Conservation (phyloP, 305 asterid species). For the Plantago coronopus region DNA sequence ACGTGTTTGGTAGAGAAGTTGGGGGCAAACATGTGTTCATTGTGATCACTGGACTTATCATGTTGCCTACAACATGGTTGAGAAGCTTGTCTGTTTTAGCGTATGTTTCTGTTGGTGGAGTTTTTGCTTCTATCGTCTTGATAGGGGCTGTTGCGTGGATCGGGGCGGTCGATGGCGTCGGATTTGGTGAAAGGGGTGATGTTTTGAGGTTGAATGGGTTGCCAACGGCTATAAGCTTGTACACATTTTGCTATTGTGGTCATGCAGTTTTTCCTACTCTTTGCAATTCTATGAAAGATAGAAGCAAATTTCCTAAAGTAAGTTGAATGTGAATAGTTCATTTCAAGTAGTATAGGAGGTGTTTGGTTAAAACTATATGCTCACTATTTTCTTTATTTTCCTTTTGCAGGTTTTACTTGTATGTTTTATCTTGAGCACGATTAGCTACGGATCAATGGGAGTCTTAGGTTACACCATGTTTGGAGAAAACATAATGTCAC, state of each 20-base stretch:
- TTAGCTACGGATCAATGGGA: constrained; percentile 44
- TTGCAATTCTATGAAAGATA: constrained; percentile 41
- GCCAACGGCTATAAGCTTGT: constrained; percentile 43
- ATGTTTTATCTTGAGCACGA: constrained; percentile 35
- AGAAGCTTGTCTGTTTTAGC: constrained; percentile 28
- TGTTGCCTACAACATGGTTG: constrained; percentile 40
- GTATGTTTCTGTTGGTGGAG: constrained; percentile 46
- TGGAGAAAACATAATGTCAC: constrained; percentile 33
- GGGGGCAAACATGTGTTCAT: constrained; percentile 39
- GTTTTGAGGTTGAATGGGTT: constrained; percentile 38
- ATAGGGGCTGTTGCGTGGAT: constrained; percentile 34
- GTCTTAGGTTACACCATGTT: constrained; percentile 36
- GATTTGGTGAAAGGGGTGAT: constrained; percentile 38
- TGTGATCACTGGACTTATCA: constrained; percentile 28
- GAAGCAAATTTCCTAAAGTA: constrained; percentile 42
- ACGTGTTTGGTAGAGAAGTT: constrained; percentile 12
- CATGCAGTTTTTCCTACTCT: constrained; percentile 52
- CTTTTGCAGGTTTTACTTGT: constrained; percentile 40
- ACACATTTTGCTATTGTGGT: constrained; percentile 46
- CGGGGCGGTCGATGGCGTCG: constrained; percentile 39
- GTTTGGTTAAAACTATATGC: too few species aligned
- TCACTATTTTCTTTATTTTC: background rate
- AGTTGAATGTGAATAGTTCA: background rate
- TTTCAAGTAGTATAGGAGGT: too few species aligned
- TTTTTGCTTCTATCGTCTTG: constrained; percentile 37